Evolutionary conservation across 2,329 filamentous ascomycete species (phyloP), one percentile per base, ranked within the genome.

Genomic region (Onygenales sp.): DNA sequence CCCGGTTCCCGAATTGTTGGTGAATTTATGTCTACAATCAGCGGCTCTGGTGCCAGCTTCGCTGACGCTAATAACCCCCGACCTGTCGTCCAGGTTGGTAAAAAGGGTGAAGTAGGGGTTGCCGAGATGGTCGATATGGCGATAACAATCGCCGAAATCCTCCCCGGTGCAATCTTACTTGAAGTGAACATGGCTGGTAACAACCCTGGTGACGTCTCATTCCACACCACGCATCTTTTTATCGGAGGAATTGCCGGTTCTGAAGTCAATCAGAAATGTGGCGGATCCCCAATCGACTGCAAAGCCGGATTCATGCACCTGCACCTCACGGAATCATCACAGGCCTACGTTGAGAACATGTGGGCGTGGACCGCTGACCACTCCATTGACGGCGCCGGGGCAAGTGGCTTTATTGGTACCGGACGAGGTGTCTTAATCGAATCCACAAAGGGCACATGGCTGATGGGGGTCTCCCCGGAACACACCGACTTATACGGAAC

Each of bases 171-270:
- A 14, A 88, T 95, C 63, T 80, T 96, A 66, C 83, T 96, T 74
- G 81, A 96, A 69, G 95, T 89, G 87, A 96, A 96, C 71, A 76
- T 95, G 40, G 82, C 82, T 43, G 85, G 83, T 36, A 52, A 65
- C 27, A 62, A 63, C 9, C 78, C 84, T 54, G 90, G 88, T 45
- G 80, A 83, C 1, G 84, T 84, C 17, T 91, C 83, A 57, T 84
- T 96, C 71, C 98, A 91, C 88, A 93, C 97, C 64, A 85, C 91
- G n/a, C 93, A 98, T 75, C 86, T 93, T 73, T 88, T 93, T 64
- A 82, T 98, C 62, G 92, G 90, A 62, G 93, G 93, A 43, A 84
- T 85, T 52, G 84, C 87, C 4, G 92, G 92, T 56, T 94, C 91
- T 32, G 72, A 87, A 59, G 80, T 97, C 59, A 83, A 87, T 58